Percentiles rank a stretch among this genome's conserved stretches.
Conservation (phyloP, 495 filamentous ascomycete species). For the Pyronema omphalodes region DNA sequence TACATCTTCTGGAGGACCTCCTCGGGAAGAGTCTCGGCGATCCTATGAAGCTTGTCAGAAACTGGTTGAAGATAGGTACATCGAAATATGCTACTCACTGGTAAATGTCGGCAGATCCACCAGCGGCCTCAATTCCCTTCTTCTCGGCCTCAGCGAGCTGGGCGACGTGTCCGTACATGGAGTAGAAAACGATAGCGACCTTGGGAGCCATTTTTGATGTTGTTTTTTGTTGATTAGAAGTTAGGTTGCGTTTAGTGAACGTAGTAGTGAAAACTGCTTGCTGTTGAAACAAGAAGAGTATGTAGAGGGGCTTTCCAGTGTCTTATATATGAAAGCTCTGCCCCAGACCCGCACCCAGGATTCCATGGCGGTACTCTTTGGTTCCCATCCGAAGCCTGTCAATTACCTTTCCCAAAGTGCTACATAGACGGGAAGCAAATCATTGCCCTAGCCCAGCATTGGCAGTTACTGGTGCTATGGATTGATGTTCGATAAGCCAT, state of each 20-base stretch:
- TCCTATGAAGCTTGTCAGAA: slow-evolving; percentile 28
- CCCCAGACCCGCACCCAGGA: too few relatives aligned
- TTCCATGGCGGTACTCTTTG: too few relatives aligned
- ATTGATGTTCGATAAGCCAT: too few relatives aligned
- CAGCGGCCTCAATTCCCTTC: slow-evolving; percentile 74
- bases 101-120: slow-evolving; percentile 59
- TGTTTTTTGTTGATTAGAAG: slow-evolving; percentile 4
- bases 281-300: background rate
- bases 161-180: slow-evolving; percentile 83
- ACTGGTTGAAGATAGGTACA: background rate
- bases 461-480: too few relatives aligned
- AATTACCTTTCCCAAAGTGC: too few relatives aligned
- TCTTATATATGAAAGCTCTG: too few relatives aligned
- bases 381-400: too few relatives aligned
- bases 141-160: slow-evolving; percentile 77
- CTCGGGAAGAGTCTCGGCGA: slow-evolving; percentile 67
- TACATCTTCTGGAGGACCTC: slow-evolving; percentile 79
- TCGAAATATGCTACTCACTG: slow-evolving; percentile 38
- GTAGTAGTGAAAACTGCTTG: background rate
- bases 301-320: too few relatives aligned
- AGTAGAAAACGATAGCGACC: slow-evolving; percentile 86
- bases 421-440: too few relatives aligned
- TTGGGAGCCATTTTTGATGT: slow-evolving; percentile 61
- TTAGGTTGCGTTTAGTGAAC: slow-evolving; percentile 4
- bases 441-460: too few relatives aligned